Conservation (phyloP, 352 stramenopile genomes). For the Phytophthora idaei region DNA sequence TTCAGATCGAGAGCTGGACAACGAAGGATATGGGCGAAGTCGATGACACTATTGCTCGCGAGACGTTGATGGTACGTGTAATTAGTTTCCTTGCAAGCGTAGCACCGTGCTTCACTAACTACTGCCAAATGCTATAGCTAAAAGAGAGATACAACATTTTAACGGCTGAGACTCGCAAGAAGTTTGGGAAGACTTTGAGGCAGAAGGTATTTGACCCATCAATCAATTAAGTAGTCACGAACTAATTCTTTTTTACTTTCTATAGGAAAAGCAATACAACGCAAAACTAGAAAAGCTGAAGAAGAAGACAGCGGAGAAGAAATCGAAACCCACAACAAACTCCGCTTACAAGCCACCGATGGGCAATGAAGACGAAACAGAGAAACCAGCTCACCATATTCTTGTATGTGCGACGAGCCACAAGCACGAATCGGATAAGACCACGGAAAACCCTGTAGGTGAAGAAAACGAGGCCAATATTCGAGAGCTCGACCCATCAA, state of each 20-base stretch:
- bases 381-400: neutral
- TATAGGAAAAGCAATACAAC: constrained; percentile 32
- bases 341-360: neutral
- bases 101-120: neutral
- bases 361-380: neutral
- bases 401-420: constrained; percentile 6
- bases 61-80: constrained; percentile 19
- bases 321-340: neutral
- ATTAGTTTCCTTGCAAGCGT: constrained; percentile 1
- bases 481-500: constrained; percentile 3
- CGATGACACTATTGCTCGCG: constrained; percentile 11
- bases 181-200: constrained; percentile 29
- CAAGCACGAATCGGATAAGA: neutral
- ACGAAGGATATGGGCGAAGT: constrained; percentile 15
- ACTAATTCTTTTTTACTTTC: neutral
- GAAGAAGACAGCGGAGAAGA: constrained; percentile 14
- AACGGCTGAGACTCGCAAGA: constrained; percentile 19
- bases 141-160: constrained; percentile 29
- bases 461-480: constrained; percentile 5
- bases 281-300: constrained; percentile 24
- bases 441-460: neutral
- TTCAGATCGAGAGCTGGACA: constrained; percentile 23
- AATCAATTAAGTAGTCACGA: constrained; percentile 14
- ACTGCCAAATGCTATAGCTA: constrained; percentile 20
- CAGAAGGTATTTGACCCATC: constrained; percentile 36